These are phyloP conservation scores for Exsudoporus frostii DNA, from an alignment of 768 basidiomycete species.

Conservation along the genomic window DNA sequence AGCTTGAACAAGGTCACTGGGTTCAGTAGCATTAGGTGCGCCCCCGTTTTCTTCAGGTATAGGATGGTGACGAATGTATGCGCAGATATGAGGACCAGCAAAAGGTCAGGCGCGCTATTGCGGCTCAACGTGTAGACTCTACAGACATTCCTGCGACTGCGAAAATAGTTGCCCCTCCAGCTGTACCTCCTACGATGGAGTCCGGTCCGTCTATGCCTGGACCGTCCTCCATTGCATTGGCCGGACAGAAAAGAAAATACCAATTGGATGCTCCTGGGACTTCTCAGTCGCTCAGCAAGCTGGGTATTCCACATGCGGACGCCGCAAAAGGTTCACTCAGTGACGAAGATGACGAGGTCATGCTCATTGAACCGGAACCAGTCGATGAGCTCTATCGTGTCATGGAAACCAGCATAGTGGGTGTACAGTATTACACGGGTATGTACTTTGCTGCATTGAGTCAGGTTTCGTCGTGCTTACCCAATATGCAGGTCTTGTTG, in stretches of 20 bases:
- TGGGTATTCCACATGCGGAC: slow-evolving; percentile 15
- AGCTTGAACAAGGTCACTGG: slow-evolving; percentile 46
- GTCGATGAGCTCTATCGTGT: slow-evolving; percentile 68
- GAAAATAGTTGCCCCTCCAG: slow-evolving; percentile 12
- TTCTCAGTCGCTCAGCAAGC: slow-evolving; percentile 12
- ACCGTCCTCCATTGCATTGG: slow-evolving; percentile 6
- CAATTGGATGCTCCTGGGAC: slow-evolving; percentile 24
- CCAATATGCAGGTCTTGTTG: slow-evolving; percentile 63
- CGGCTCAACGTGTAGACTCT: slow-evolving; percentile 51
- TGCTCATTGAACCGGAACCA: slow-evolving; percentile 42
- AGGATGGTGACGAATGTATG: not conserved
- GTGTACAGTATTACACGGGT: slow-evolving; percentile 82
- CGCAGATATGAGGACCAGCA: slow-evolving; percentile 56
- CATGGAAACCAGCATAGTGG: slow-evolving; percentile 64
- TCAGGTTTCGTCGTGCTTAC: slow-evolving; percentile 1
- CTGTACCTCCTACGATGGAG: not conserved
- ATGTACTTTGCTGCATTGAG: not conserved
- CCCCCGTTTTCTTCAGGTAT: not conserved
- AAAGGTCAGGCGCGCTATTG: slow-evolving; percentile 59
- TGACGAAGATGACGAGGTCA: slow-evolving; percentile 45
- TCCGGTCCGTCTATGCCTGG: slow-evolving; percentile 11
- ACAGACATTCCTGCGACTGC: slow-evolving; percentile 53
- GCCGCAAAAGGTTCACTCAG: slow-evolving; percentile 14
- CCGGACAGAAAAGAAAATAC: slow-evolving; percentile 45
- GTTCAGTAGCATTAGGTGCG: slow-evolving; percentile 51